phyloP scores from a whole-genome alignment of 2,329 filamentous ascomycete genomes.

The Westerdykella sp. region DNA sequence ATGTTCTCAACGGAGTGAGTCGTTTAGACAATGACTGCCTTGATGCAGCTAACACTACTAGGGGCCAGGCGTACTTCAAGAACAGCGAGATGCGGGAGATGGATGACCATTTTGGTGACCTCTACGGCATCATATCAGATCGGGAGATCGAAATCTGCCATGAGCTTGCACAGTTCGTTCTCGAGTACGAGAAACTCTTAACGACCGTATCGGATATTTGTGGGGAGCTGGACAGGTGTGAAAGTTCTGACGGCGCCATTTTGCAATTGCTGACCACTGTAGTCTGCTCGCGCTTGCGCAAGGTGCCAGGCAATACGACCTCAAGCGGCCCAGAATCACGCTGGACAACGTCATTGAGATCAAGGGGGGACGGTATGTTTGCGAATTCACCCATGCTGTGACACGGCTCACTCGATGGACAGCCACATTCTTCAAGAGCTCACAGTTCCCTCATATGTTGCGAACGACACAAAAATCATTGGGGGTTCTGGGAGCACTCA shows the following conservation, averaged over 20 bases:
- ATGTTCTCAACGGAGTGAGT: constrained; percentile 62
- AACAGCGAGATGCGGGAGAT: constrained; percentile 73
- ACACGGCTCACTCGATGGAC: constrained; percentile 3
- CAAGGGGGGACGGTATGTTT: constrained; percentile 59
- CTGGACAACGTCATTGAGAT: constrained; percentile 66
- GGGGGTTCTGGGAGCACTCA: constrained; percentile 48
- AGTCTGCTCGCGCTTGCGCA: constrained; percentile 73
- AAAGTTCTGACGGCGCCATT: background rate
- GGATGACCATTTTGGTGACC: constrained; percentile 74
- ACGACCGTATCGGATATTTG: constrained; percentile 67
- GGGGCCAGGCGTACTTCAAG: constrained; percentile 73
- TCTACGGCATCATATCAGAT: constrained; percentile 82
- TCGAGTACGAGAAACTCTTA: constrained; percentile 63
- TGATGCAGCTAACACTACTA: constrained; percentile 1
- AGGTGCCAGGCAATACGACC: constrained; percentile 68
- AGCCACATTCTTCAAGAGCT: constrained; percentile 81
- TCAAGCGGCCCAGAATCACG: constrained; percentile 64
- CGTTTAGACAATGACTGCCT: background rate
- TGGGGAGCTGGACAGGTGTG: constrained; percentile 70
- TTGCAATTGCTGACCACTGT: constrained; percentile 13
- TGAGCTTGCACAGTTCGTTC: constrained; percentile 61
- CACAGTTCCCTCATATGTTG: constrained; percentile 70
- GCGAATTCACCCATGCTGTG: background rate
- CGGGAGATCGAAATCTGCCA: constrained; percentile 86
- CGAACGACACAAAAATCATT: constrained; percentile 68